Percentiles rank a stretch among this genome's conserved stretches.
Evolutionary conservation across 371 early-diverging fungal species (phyloP).

Genomic region (Lichtheimia ornata): DNA sequence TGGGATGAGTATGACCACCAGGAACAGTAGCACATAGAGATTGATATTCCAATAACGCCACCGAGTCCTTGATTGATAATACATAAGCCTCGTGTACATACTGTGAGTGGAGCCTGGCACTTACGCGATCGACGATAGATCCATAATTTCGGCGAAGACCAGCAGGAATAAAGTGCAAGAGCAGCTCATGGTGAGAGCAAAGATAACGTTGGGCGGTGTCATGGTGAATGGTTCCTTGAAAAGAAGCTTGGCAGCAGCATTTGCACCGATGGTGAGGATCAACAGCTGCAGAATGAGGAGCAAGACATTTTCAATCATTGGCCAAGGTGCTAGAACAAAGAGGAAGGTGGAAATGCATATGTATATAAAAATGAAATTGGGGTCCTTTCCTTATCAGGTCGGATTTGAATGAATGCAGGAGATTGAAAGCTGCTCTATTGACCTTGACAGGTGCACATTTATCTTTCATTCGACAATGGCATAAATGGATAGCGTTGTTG

Average conservation of each 20-base stretch:
- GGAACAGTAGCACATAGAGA: conserved; percentile 61
- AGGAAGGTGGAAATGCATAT: neutral
- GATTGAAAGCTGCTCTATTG: too few species aligned
- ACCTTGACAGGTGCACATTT: too few species aligned
- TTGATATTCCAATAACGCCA: conserved; percentile 79
- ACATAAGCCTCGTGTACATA: neutral
- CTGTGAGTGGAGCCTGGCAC: neutral
- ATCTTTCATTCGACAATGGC: too few species aligned
- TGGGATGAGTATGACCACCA: conserved; percentile 75
- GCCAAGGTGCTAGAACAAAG: conserved; percentile 1
- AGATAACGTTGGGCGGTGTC: conserved; percentile 53
- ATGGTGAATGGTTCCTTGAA: conserved; percentile 9
- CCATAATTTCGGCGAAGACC: conserved; percentile 80
- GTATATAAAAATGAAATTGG: too few species aligned
- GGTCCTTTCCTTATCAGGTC: too few species aligned
- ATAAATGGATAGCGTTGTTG: too few species aligned
- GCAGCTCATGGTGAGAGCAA: conserved; percentile 76
- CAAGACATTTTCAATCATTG: conserved; percentile 11
- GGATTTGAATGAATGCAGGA: too few species aligned
- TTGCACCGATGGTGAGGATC: conserved; percentile 15
- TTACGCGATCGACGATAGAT: conserved; percentile 69
- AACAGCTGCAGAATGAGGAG: conserved; percentile 10
- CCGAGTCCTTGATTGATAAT: conserved; percentile 50
- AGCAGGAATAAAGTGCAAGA: conserved; percentile 82
- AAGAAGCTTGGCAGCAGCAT: neutral